Conservation (phyloP, 805 yeast genomes). For the Nakazawaea populi region DNA sequence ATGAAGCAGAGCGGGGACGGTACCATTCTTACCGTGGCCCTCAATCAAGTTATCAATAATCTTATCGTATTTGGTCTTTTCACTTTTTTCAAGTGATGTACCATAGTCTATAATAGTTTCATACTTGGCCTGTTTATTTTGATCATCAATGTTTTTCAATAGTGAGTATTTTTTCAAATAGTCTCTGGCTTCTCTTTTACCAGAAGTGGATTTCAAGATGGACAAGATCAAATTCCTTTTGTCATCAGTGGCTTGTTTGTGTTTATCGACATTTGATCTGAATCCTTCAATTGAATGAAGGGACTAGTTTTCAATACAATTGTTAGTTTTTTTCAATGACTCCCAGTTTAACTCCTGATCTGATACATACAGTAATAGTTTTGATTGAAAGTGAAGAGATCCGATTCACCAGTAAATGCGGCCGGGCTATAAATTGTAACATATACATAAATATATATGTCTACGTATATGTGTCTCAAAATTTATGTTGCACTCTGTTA, state of each 20-base stretch:
- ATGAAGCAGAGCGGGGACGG: slow-evolving; percentile 15
- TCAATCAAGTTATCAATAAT: slow-evolving; percentile 20
- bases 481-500: too few relatives aligned
- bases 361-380: slow-evolving; percentile 2
- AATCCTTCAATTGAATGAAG: slow-evolving; percentile 14
- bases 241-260: slow-evolving; percentile 31
- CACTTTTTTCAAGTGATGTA: background rate
- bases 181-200: slow-evolving; percentile 85
- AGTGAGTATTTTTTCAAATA: slow-evolving; percentile 68
- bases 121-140: slow-evolving; percentile 24
- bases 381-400: too few relatives aligned
- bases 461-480: too few relatives aligned
- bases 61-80: slow-evolving; percentile 27
- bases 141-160: slow-evolving; percentile 21
- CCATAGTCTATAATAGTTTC: slow-evolving; percentile 10
- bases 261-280: slow-evolving; percentile 21
- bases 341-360: background rate
- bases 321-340: too few relatives aligned
- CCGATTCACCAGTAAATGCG: too few relatives aligned
- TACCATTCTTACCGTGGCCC: slow-evolving; percentile 12
- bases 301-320: background rate
- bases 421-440: too few relatives aligned
- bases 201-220: slow-evolving; percentile 83
- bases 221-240: slow-evolving; percentile 73
- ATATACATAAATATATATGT: too few relatives aligned